Evolutionary conservation across 169 alveolate genomes (phyloP).

Genomic region (Plasmodium gallinaceum): DNA sequence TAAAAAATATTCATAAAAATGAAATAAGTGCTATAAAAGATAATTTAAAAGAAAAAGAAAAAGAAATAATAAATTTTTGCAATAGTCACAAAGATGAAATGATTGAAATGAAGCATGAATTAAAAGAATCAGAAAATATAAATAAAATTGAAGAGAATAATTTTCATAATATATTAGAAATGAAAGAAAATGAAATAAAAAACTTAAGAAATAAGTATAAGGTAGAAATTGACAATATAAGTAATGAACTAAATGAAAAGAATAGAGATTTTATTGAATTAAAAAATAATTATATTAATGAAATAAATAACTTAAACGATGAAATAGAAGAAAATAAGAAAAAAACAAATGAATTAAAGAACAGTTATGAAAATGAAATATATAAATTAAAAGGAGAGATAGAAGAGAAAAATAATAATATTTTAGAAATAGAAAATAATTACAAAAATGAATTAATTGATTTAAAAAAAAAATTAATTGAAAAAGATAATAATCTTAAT

Average conservation of each 20-base stretch:
- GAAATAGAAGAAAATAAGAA: constrained; percentile 28
- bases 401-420: background rate
- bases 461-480: constrained; percentile 28
- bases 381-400: constrained; percentile 3
- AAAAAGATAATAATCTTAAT: constrained; percentile 3
- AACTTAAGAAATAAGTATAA: constrained; percentile 8
- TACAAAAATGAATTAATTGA: constrained; percentile 7
- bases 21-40: constrained; percentile 21
- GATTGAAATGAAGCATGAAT: background rate
- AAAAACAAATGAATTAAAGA: constrained; percentile 11
- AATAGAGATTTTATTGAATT: constrained; percentile 16
- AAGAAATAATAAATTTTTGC: constrained; percentile 1
- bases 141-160: background rate
- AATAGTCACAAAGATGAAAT: background rate
- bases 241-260: constrained; percentile 31
- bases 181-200: constrained; percentile 31
- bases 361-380: constrained; percentile 18
- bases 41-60: constrained; percentile 9
- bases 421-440: background rate
- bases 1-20: constrained; percentile 21
- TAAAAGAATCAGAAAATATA: background rate
- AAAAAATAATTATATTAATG: constrained; percentile 26
- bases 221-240: constrained; percentile 19
- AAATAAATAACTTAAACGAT: constrained; percentile 33
- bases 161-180: constrained; percentile 2